These are phyloP conservation scores for Avena eriantha DNA, from an alignment of 176 grass and related monocot genomes.

Conservation along the genomic window DNA sequence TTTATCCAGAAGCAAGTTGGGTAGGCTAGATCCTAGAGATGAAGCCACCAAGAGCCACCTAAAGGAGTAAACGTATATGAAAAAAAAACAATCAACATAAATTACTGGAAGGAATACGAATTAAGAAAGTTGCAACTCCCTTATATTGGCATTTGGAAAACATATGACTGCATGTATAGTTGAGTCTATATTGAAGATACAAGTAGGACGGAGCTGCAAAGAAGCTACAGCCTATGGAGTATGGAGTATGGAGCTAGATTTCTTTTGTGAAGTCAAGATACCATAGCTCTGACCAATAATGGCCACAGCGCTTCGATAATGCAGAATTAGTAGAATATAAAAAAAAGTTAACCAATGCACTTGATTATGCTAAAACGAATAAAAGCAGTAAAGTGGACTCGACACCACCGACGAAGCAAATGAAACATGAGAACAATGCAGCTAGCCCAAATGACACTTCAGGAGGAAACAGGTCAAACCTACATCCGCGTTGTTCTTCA, in stretches of 20 bases:
- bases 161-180: neutral
- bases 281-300: neutral
- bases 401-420: neutral
- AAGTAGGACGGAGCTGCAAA: neutral
- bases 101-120: neutral
- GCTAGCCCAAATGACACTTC: neutral
- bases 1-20: neutral
- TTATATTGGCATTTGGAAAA: neutral
- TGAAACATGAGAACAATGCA: neutral
- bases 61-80: neutral
- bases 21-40: neutral
- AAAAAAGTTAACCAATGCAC: neutral
- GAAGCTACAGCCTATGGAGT: neutral
- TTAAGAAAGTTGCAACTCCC: neutral
- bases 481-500: slow-evolving; percentile 37
- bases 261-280: neutral
- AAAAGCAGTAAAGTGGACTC: neutral
- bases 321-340: neutral
- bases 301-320: neutral
- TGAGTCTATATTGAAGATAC: neutral
- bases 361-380: neutral
- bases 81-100: neutral
- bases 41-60: neutral
- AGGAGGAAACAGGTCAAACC: neutral
- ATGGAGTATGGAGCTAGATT: neutral